These are phyloP conservation scores for Didymella exigua DNA, from an alignment of 2,329 filamentous ascomycete genomes.

Conservation along the genomic window DNA sequence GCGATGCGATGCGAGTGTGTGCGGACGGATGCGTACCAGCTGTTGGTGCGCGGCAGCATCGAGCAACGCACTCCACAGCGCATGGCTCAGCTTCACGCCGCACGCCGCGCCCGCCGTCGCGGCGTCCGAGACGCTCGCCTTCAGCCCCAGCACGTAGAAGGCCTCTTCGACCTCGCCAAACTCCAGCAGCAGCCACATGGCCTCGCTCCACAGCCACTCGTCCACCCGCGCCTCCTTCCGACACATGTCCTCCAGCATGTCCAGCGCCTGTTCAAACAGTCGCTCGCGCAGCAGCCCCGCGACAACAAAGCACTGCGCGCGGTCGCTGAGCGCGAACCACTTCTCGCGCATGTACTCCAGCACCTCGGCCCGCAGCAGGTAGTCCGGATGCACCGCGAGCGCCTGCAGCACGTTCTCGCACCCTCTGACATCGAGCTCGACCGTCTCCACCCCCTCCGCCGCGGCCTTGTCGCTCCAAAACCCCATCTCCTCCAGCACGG, in stretches of 20 bases:
- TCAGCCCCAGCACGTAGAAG: constrained; percentile 65
- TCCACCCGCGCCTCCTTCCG: constrained; percentile 62
- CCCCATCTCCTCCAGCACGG: constrained; percentile 75
- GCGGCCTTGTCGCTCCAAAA: constrained; percentile 23
- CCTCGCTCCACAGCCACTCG: constrained; percentile 78
- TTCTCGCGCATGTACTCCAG: constrained; percentile 74
- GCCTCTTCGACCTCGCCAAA: constrained; percentile 78
- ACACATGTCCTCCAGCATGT: constrained; percentile 70
- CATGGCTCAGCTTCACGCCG: constrained; percentile 52
- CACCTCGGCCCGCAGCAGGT: constrained; percentile 72
- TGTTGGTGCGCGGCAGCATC: constrained; percentile 71
- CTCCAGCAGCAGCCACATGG: constrained; percentile 74
- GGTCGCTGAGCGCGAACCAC: constrained; percentile 69
- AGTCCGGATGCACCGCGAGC: constrained; percentile 84
- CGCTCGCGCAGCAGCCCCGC: constrained; percentile 79
- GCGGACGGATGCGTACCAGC: constrained; percentile 53
- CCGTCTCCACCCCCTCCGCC: constrained; percentile 50
- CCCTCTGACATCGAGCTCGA: constrained; percentile 68
- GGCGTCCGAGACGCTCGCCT: constrained; percentile 31
- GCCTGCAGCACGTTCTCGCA: constrained; percentile 76
- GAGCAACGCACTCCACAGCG: constrained; percentile 74
- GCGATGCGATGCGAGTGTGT: not conserved
- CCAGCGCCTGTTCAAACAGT: constrained; percentile 80
- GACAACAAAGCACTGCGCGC: constrained; percentile 70
- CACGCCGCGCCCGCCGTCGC: constrained; percentile 22